These are phyloP conservation scores for Vigna angularis DNA, from an alignment of 306 rosid species.

Conservation along the genomic window DNA sequence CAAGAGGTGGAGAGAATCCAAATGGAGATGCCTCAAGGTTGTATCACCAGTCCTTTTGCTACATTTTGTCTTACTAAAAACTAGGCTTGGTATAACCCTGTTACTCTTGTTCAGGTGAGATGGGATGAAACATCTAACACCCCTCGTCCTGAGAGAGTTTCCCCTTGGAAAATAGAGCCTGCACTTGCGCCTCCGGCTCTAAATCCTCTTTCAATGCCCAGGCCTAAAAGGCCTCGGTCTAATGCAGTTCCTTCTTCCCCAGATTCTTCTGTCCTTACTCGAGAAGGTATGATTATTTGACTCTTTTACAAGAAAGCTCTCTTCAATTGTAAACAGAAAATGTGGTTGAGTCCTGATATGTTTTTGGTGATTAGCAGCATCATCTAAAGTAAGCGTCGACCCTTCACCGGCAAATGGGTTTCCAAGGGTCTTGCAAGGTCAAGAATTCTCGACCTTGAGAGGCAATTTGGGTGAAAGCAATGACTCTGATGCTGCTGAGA, in stretches of 20 bases:
- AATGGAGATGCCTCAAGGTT: conserved; percentile 96
- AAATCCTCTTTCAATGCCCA: conserved; percentile 76
- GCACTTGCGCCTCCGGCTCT: conserved; percentile 87
- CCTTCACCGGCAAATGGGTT: conserved; percentile 67
- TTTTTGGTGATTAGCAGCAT: conserved; percentile 43
- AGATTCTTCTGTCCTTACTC: conserved; percentile 74
- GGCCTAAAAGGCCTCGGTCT: conserved; percentile 78
- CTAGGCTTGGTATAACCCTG: conserved; percentile 18
- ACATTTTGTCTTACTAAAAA: conserved; percentile 7
- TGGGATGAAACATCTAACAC: conserved; percentile 90
- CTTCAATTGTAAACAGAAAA: background rate
- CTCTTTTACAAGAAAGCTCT: background rate
- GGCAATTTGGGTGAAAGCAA: conserved; percentile 69
- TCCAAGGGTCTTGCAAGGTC: conserved; percentile 98
- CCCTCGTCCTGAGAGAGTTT: conserved; percentile 87
- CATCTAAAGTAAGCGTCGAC: conserved; percentile 70
- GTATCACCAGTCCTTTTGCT: conserved; percentile 31
- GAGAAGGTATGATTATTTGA: conserved; percentile 66
- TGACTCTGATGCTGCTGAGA: conserved; percentile 64
- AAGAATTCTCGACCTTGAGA: conserved; percentile 82
- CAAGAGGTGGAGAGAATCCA: conserved; percentile 75
- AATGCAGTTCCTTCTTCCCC: conserved; percentile 73
- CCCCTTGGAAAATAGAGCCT: conserved; percentile 97
- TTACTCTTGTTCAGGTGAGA: conserved; percentile 67
- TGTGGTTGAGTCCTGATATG: conserved; percentile 14